These are phyloP conservation scores for Yamadazyma taylorii DNA, from an alignment of 1,139 yeast genomes.

Conservation along the genomic window DNA sequence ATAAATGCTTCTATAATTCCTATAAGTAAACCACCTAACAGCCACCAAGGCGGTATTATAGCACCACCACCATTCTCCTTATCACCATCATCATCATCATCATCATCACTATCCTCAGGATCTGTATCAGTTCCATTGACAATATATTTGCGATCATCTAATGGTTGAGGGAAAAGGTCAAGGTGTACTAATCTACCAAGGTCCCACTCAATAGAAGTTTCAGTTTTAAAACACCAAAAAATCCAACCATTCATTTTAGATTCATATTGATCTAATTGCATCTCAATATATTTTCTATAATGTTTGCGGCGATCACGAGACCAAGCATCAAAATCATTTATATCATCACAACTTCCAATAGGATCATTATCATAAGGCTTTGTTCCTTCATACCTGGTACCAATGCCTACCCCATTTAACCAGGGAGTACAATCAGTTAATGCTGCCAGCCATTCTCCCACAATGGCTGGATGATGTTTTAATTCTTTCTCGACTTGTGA, in stretches of 20 bases:
- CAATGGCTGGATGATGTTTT: conserved; percentile 71
- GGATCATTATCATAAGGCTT: conserved; percentile 46
- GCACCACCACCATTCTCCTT: conserved; percentile 4
- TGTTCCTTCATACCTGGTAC: conserved; percentile 76
- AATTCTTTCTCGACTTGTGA: conserved; percentile 46
- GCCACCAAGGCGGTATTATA: background rate
- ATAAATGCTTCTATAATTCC: background rate
- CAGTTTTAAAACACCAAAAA: conserved; percentile 96
- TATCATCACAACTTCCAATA: conserved; percentile 66
- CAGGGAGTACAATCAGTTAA: conserved; percentile 89
- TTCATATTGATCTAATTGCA: conserved; percentile 85
- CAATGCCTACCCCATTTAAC: conserved; percentile 89
- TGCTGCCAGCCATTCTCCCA: conserved; percentile 95
- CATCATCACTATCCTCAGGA: conserved; percentile 5
- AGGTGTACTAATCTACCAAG: conserved; percentile 51
- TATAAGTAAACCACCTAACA: background rate
- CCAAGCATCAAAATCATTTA: conserved; percentile 62
- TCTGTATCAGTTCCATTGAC: conserved; percentile 33
- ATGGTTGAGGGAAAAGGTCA: conserved; percentile 62
- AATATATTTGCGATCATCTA: conserved; percentile 43
- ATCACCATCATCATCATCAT: conserved; percentile 9
- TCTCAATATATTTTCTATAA: conserved; percentile 76
- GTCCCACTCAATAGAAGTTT: conserved; percentile 86
- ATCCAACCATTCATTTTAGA: conserved; percentile 73
- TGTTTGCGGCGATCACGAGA: conserved; percentile 50